Evolutionary conservation across 306 rosid genomes (phyloP).

Genomic region (Cicer cuneatum): DNA sequence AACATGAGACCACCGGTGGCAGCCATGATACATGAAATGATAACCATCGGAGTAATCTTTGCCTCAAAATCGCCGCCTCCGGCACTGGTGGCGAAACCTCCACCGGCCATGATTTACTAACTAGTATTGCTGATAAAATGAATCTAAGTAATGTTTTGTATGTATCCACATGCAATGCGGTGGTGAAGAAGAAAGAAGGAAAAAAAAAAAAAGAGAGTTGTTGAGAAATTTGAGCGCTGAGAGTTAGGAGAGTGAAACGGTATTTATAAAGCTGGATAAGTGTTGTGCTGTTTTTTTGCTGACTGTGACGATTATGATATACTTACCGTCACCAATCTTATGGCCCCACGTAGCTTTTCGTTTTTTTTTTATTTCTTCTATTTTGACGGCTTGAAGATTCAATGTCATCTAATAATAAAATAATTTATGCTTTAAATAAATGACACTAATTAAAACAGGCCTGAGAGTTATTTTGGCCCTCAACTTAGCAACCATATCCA

Average conservation of each 20-base stretch:
- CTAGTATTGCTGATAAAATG: background rate
- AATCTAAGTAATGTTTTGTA: too few species aligned
- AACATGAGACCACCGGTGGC: constrained; percentile 97
- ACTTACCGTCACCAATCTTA: constrained; percentile 1
- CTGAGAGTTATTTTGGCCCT: too few species aligned
- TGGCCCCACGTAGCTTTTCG: background rate
- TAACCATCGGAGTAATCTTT: constrained; percentile 80
- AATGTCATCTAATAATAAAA: background rate
- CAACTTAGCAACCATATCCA: too few species aligned
- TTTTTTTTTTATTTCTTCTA: background rate
- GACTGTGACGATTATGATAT: background rate
- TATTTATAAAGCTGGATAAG: constrained; percentile 32
- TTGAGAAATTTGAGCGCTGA: background rate
- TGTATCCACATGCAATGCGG: background rate
- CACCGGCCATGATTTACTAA: constrained; percentile 53
- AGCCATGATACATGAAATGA: constrained; percentile 81
- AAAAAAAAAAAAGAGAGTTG: background rate
- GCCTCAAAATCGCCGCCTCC: constrained; percentile 67
- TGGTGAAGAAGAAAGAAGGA: background rate
- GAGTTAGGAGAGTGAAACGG: background rate
- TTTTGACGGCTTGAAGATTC: background rate
- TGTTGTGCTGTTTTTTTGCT: background rate
- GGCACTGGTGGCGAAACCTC: constrained; percentile 48
- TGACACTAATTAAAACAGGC: too few species aligned
- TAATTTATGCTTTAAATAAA: too few species aligned